Evolutionary conservation across 83 land plant species (phyloP).

Genomic region (Picea abies): DNA sequence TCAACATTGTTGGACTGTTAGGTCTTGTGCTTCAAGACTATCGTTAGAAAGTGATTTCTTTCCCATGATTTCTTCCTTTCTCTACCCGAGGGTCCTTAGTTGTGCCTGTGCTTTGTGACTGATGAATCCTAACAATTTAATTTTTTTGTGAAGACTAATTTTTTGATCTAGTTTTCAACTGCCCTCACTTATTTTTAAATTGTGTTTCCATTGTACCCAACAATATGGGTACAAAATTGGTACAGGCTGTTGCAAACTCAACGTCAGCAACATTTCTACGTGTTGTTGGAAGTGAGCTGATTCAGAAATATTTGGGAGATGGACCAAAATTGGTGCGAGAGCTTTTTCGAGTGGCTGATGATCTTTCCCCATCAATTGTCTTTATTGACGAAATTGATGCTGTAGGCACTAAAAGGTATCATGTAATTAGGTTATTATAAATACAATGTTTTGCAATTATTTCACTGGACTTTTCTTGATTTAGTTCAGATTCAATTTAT

Average conservation of each 20-base stretch:
- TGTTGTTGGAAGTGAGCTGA: constrained; percentile 66
- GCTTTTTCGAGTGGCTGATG: constrained; percentile 54
- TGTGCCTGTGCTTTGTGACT: neutral
- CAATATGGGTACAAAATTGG: neutral
- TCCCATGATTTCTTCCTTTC: neutral
- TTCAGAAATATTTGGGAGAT: constrained; percentile 62
- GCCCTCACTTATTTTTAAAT: neutral
- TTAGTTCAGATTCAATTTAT: neutral
- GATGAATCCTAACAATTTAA: no score
- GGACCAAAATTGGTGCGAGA: constrained; percentile 64
- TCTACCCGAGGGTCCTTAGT: neutral
- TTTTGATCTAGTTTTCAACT: neutral
- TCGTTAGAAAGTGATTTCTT: neutral
- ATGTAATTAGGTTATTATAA: neutral
- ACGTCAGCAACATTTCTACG: constrained; percentile 63
- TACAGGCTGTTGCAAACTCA: constrained; percentile 64
- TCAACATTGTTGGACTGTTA: no score
- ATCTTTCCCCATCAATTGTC: constrained; percentile 58
- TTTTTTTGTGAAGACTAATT: neutral
- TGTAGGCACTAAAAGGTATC: constrained; percentile 61
- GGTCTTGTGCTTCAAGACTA: no score
- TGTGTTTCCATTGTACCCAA: no score
- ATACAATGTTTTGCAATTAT: neutral
- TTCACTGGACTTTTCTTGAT: neutral
- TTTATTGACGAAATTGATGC: constrained; percentile 73